Conservation (phyloP, 805 yeast species). For the Teunomyces pallodes region DNA sequence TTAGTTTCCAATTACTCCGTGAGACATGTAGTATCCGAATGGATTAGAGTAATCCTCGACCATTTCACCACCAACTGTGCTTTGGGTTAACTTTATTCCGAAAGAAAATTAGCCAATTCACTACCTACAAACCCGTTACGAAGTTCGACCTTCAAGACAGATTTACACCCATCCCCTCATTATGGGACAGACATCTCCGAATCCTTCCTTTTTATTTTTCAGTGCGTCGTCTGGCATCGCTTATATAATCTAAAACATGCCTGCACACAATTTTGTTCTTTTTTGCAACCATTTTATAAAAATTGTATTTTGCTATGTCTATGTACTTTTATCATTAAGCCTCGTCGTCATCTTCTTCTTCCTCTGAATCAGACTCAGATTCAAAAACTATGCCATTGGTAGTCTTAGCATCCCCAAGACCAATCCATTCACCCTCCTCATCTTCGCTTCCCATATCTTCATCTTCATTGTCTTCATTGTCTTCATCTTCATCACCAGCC, state of each 20-base stretch:
- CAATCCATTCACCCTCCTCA: conserved; percentile 32
- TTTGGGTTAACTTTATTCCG: neutral
- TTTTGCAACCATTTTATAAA: conserved; percentile 1
- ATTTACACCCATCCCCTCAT: neutral
- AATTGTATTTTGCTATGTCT: neutral
- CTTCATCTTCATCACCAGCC: conserved; percentile 13
- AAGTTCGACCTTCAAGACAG: neutral
- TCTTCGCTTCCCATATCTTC: conserved; percentile 23
- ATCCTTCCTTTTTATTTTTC: neutral
- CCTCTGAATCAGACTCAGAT: conserved; percentile 9
- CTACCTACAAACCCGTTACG: too few relatives aligned
- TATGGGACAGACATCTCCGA: neutral
- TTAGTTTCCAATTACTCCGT: conserved; percentile 3
- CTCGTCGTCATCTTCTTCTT: conserved; percentile 39
- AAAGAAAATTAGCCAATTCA: neutral
- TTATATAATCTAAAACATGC: neutral
- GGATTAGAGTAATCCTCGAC: neutral
- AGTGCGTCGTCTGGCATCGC: too few relatives aligned
- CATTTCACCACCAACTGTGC: neutral
- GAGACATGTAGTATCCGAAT: neutral
- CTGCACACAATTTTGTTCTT: neutral
- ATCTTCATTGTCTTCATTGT: conserved; percentile 7
- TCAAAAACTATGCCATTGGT: conserved; percentile 2
- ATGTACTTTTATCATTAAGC: neutral
- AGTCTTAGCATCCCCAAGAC: conserved; percentile 22